Evolutionary conservation across 2,329 filamentous ascomycete species (phyloP), one percentile per base, ranked within the genome.

Genomic region (Chaetomium strumarium): DNA sequence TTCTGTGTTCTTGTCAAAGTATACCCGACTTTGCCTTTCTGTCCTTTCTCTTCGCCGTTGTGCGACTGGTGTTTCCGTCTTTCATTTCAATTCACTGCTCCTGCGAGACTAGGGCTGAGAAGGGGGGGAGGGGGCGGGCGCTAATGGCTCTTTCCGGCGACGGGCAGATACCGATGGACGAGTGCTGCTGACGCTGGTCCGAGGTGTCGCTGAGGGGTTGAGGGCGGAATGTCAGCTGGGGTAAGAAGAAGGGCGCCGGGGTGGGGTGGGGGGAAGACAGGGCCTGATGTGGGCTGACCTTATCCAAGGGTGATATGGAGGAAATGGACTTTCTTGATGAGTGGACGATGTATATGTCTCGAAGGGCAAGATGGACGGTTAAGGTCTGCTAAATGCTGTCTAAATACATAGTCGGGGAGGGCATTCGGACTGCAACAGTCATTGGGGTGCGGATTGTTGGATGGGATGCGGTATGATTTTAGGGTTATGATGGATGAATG

Each of bases 21-120:
- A 58, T 53, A 55, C 55, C 55, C 55, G 47, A 51, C 42, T 55
- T 55, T 55, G 46, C 43, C 44, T 52, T 52, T 37, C n/a, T 8
- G 13, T 37, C 13, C 14, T 8, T 37, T 37, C 13, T n/a, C n/a
- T 37, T 37, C n/a, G 14, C 13, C 5, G 13, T 37, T 37, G 33
- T 34, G 33, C 33, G 33, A 12, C 33, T 11, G 33, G 10, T 34
- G 3, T 34, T 34, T 3, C n/a, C n/a, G n/a, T n/a, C 11, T 16
- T 14, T 37, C 14, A 2, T 37, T n/a, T 37, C 24, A 24, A 4
- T 24, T 24, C 24, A 24, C 24, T 24, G 24, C 7, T 24, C 24
- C 24, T 24, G 24, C 24, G 24, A 24, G 24, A 24, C 24, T 24
- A 24, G 24, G 24, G 24, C 24, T 24, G 24, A n/a, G n/a, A n/a